A percentile compares a stretch with the other conserved stretches of the same genome.
phyloP scores from a whole-genome alignment of 148 eudicot species.

The Pouteria glomerata region DNA sequence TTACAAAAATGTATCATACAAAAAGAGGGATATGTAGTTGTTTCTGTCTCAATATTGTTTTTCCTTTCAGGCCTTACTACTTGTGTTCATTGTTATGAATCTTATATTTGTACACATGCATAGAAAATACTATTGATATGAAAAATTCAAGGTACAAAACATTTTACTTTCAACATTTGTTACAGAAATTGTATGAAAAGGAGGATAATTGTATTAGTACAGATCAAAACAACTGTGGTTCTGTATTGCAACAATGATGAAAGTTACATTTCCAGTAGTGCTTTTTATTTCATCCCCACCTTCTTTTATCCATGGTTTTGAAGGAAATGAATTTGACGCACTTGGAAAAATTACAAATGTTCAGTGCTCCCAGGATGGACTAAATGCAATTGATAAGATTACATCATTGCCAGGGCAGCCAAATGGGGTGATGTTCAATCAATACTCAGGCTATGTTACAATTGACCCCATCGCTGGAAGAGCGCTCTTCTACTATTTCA shows the following conservation, averaged over 20 bases:
- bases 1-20: no score
- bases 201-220: not conserved
- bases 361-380: conserved; percentile 9
- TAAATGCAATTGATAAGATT: conserved; percentile 15
- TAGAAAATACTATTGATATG: no score
- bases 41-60: no score
- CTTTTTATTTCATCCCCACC: not conserved
- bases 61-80: no score
- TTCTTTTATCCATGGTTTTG: not conserved
- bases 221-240: not conserved
- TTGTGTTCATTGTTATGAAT: no score
- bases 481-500: conserved; percentile 22
- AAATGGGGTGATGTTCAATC: conserved; percentile 18
- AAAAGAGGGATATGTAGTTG: no score
- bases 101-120: no score
- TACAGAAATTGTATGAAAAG: not conserved
- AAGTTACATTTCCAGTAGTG: not conserved
- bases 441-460: conserved; percentile 20
- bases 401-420: conserved; percentile 25
- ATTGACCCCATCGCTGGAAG: conserved; percentile 18
- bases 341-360: not conserved
- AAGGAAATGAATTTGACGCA: not conserved
- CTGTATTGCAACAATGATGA: not conserved
- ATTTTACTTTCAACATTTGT: not conserved
- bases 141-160: no score